Percentiles rank a stretch among this genome's conserved stretches.
These are phyloP conservation scores for Kockiozyma suomiensis DNA, from an alignment of 805 yeast genomes.

Conservation along the genomic window DNA sequence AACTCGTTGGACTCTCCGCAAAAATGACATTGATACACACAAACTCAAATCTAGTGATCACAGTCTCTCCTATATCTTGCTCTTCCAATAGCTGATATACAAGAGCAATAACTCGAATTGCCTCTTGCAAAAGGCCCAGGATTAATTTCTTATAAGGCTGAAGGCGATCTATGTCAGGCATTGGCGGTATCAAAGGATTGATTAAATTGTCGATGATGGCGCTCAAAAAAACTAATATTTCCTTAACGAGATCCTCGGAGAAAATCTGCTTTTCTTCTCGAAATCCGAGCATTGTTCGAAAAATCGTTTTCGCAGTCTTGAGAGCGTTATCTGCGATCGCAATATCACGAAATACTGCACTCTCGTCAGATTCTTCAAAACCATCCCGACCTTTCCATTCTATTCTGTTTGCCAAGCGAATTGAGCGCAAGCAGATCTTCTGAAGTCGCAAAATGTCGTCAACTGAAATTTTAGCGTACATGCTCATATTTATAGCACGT, in stretches of 20 bases:
- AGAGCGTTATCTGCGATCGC: constrained; percentile 19
- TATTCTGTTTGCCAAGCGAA: constrained; percentile 6
- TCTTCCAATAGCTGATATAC: constrained; percentile 11
- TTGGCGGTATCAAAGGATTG: constrained; percentile 21
- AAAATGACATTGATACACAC: constrained; percentile 50
- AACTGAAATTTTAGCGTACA: constrained; percentile 10
- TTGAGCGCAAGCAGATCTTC: constrained; percentile 20
- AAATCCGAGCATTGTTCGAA: constrained; percentile 25
- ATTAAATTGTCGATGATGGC: constrained; percentile 16
- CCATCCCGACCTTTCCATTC: constrained; percentile 17
- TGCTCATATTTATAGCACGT: background rate
- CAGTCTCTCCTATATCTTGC: constrained; percentile 50
- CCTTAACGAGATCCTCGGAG: constrained; percentile 30
- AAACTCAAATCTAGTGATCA: constrained; percentile 63
- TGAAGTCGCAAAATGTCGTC: constrained; percentile 28
- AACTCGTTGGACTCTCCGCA: constrained; percentile 40
- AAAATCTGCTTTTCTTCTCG: constrained; percentile 27
- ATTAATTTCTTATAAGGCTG: constrained; percentile 10
- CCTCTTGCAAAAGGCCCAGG: constrained; percentile 22
- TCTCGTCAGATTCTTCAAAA: background rate
- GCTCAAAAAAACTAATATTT: constrained; percentile 20
- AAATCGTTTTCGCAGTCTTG: constrained; percentile 20
- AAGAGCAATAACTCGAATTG: constrained; percentile 12
- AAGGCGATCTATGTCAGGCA: constrained; percentile 8
- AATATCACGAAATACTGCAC: background rate